Evolutionary conservation across 2,329 filamentous ascomycete genomes (phyloP).

Genomic region (Botrytis porri): DNA sequence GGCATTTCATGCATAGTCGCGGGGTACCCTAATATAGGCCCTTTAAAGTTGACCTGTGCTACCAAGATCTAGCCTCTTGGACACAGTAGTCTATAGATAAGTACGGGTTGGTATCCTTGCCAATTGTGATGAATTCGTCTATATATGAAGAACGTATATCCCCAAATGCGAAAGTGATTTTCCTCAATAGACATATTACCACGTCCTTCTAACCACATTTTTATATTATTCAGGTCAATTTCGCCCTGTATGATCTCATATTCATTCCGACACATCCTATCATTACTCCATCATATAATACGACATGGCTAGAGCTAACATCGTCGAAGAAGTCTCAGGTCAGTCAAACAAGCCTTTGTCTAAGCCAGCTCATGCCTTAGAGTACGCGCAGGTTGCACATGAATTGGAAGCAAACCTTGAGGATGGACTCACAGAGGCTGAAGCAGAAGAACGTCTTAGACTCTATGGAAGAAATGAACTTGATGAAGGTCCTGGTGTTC

Average conservation of each 20-base stretch:
- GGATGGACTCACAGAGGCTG: slow-evolving; percentile 54
- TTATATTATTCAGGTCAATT: background rate
- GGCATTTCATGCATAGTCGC: background rate
- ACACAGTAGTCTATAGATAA: background rate
- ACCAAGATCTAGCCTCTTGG: background rate
- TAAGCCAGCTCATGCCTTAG: slow-evolving; percentile 60
- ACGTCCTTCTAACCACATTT: background rate
- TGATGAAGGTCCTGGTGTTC: slow-evolving; percentile 57
- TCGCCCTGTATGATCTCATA: slow-evolving; percentile 12
- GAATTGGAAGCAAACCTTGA: slow-evolving; percentile 56
- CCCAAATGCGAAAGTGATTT: background rate
- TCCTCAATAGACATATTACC: background rate
- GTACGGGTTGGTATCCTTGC: background rate
- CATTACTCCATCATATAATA: slow-evolving; percentile 1
- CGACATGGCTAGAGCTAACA: slow-evolving; percentile 4
- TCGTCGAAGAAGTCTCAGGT: slow-evolving; percentile 41
- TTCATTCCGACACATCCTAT: slow-evolving; percentile 12
- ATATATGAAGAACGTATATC: background rate
- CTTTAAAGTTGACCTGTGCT: background rate
- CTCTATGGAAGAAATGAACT: slow-evolving; percentile 62
- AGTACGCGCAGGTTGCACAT: slow-evolving; percentile 49
- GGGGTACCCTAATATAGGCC: background rate
- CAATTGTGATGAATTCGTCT: background rate
- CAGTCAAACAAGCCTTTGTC: slow-evolving; percentile 54
- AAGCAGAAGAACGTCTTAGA: slow-evolving; percentile 54